These are phyloP conservation scores for Penicillium daleae DNA, from an alignment of 495 filamentous ascomycete species.

Conservation along the genomic window DNA sequence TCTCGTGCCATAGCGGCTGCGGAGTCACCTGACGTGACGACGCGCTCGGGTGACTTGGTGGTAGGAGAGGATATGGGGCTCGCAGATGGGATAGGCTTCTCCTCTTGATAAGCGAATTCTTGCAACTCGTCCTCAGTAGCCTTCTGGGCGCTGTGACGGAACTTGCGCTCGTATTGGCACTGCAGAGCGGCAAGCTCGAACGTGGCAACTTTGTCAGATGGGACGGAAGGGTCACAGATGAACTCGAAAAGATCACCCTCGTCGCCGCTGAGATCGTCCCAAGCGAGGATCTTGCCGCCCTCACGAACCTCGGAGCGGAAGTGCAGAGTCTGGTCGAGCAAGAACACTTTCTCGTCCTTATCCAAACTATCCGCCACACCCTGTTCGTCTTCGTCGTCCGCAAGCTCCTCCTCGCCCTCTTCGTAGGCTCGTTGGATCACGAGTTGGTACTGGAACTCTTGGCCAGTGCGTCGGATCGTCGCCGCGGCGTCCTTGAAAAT, in stretches of 20 bases:
- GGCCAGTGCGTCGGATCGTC: conserved; percentile 86
- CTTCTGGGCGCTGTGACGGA: conserved; percentile 72
- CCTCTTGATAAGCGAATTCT: conserved; percentile 79
- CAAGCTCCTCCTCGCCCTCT: conserved; percentile 91
- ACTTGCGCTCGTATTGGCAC: conserved; percentile 98
- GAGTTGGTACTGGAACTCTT: conserved; percentile 95
- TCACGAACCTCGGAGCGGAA: conserved; percentile 82
- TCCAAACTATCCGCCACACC: conserved; percentile 68
- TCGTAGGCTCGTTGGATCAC: conserved; percentile 96
- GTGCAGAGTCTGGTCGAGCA: conserved; percentile 88
- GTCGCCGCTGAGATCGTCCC: conserved; percentile 94
- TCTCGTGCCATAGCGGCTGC: conserved; percentile 50
- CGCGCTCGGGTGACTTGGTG: conserved; percentile 44
- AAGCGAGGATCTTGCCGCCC: conserved; percentile 81
- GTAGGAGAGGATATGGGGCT: conserved; percentile 74
- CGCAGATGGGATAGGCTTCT: conserved; percentile 78
- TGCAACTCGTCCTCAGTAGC: conserved; percentile 81
- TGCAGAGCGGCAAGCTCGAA: conserved; percentile 86
- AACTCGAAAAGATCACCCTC: conserved; percentile 94
- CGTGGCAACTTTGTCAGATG: conserved; percentile 69
- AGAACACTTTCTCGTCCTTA: conserved; percentile 94
- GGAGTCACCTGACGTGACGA: conserved; percentile 40
- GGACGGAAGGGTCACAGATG: conserved; percentile 78
- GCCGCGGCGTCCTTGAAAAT: conserved; percentile 98
- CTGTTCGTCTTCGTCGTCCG: conserved; percentile 84